A percentile compares a stretch with the other conserved stretches of the same genome.
Evolutionary conservation across 805 yeast species (phyloP).

Genomic region (Myxozyma vanderwaltii): DNA sequence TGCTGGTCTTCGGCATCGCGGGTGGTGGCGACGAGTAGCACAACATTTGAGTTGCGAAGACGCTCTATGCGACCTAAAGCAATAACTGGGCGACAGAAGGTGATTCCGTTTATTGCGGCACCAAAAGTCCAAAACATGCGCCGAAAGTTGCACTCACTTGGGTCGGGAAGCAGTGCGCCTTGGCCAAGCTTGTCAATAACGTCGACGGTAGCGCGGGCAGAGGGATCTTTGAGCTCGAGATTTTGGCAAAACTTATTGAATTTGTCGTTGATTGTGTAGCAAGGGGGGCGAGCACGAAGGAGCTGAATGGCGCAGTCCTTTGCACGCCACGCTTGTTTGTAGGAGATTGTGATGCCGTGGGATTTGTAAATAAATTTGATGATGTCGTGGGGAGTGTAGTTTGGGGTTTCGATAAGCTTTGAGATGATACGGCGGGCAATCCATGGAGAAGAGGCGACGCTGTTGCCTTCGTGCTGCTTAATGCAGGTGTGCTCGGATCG

Average conservation of each 20-base stretch:
- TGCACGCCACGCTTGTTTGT: constrained; percentile 33
- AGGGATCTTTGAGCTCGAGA: constrained; percentile 16
- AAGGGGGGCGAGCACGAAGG: constrained; percentile 14
- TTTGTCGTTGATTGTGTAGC: constrained; percentile 17
- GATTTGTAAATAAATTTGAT: constrained; percentile 9
- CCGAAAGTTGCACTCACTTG: constrained; percentile 17
- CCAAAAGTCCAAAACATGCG: constrained; percentile 28
- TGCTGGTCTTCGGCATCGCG: constrained; percentile 26
- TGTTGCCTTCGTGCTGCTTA: constrained; percentile 18
- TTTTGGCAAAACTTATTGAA: constrained; percentile 9
- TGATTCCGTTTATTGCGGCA: constrained; percentile 10
- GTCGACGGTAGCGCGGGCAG: constrained; percentile 17
- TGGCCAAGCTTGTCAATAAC: constrained; percentile 10
- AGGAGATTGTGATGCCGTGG: constrained; percentile 22
- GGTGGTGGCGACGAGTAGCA: constrained; percentile 15
- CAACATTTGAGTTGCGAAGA: constrained; percentile 14
- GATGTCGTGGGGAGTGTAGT: constrained; percentile 19
- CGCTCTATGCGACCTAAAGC: constrained; percentile 20
- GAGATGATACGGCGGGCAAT: constrained; percentile 17
- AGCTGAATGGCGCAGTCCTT: constrained; percentile 20
- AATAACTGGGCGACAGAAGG: constrained; percentile 19
- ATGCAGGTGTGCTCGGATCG: constrained; percentile 17
- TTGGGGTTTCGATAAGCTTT: constrained; percentile 2
- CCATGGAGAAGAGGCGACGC: constrained; percentile 29
- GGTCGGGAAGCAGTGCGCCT: constrained; percentile 15